Base-by-base conservation (phyloP, 139 green algal genomes). In the Trebouxia sp. region DNA sequence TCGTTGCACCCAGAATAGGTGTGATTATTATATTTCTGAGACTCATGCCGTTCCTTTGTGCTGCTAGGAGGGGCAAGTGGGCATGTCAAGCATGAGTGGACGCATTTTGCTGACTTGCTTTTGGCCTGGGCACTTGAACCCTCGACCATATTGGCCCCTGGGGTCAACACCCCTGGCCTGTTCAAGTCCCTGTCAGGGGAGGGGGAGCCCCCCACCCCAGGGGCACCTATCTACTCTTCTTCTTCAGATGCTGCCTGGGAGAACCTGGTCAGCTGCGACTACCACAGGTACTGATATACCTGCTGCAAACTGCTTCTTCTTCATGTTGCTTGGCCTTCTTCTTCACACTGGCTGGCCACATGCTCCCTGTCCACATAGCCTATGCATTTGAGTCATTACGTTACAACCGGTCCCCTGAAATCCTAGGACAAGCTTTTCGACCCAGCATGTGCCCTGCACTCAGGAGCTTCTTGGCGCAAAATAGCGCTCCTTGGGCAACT, bases 221-320 rank as follows among this genome's bases (percentile, higher is more conserved):
- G 62, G 12, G 62, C 62, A 14, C 32, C 62, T 24, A 35, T 42
- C 62, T 72, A 72, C 11, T 72, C 62, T 72, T 79, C 80, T 24
- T 67, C 47, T 17, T 50, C 69, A 38, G 69, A 39, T 26, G 45
- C 56, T 8, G 82, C 78, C 10, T 86, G 78, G 78, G 76, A 83
- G 20, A 42, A 39, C 6, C 82, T 86, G 6, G 43, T 83, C 32
- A 75, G 79, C 41, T 86, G 78, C 12, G 48, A 38, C 32, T 65
- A 81, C 11, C 82, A 86, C 70, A 78, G 74, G 80, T 81, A 20
- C n/a, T n/a, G n/a, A n/a, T n/a, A n/a, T n/a, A n/a, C n/a, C n/a
- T n/a, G n/a, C n/a, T n/a, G n/a, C n/a, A n/a, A n/a, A n/a, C n/a
- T n/a, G n/a, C n/a, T n/a, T n/a, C n/a, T n/a, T n/a, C n/a, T n/a